Conservation (phyloP, 495 filamentous ascomycete species). For the Lepidopterella palustris region DNA sequence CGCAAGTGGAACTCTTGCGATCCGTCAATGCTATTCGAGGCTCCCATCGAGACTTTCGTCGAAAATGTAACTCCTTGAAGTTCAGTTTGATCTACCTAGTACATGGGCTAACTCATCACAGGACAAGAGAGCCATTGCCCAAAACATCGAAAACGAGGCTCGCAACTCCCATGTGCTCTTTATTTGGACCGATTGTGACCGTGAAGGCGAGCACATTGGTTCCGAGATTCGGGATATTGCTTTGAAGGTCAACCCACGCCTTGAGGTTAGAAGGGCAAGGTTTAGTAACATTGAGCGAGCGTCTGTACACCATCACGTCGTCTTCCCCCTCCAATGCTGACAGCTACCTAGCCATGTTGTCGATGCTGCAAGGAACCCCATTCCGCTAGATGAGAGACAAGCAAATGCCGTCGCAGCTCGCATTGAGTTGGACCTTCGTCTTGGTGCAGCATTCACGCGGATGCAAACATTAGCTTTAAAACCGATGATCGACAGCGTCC, state of each 20-base stretch:
- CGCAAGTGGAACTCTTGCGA: constrained; percentile 74
- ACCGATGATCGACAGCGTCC: constrained; percentile 50
- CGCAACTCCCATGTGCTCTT: constrained; percentile 62
- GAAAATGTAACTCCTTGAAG: constrained; percentile 46
- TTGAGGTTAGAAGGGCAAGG: constrained; percentile 76
- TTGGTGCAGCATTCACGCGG: constrained; percentile 89
- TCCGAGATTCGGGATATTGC: constrained; percentile 85
- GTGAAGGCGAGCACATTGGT: constrained; percentile 95
- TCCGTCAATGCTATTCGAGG: constrained; percentile 75
- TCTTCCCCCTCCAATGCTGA: constrained; percentile 18
- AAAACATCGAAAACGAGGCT: constrained; percentile 78
- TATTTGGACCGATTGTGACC: constrained; percentile 99
- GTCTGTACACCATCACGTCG: constrained; percentile 43
- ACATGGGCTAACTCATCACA: constrained; percentile 33
- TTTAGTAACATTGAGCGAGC: constrained; percentile 96
- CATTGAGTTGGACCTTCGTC: constrained; percentile 87
- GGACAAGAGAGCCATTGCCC: constrained; percentile 73
- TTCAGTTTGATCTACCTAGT: neutral
- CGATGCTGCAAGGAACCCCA: constrained; percentile 68
- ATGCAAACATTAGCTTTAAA: constrained; percentile 71
- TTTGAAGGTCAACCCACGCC: constrained; percentile 57
- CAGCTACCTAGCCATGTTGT: constrained; percentile 62
- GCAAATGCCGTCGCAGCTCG: constrained; percentile 82
- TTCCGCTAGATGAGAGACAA: constrained; percentile 75
- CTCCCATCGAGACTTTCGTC: constrained; percentile 60